phyloP scores from a whole-genome alignment of 176 grass and related monocot species.

The Typha latifolia region DNA sequence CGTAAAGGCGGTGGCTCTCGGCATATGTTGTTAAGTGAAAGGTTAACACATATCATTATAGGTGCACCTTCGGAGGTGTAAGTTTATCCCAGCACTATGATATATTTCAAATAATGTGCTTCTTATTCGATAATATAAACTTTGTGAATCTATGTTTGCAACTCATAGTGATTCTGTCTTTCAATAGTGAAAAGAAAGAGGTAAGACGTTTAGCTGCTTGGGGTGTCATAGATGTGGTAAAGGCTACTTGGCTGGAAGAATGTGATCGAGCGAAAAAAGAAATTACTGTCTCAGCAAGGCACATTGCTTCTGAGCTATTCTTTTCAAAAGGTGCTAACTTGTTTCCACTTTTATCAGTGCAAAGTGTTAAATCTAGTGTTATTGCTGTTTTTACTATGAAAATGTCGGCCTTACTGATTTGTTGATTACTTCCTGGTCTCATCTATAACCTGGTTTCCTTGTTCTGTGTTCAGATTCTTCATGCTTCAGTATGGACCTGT shows the following conservation, averaged over 20 bases:
- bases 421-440: background rate
- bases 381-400: background rate
- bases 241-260: slow-evolving; percentile 72
- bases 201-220: slow-evolving; percentile 66
- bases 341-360: background rate
- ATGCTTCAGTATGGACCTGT: slow-evolving; percentile 31
- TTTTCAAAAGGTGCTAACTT: slow-evolving; percentile 53
- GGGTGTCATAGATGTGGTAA: slow-evolving; percentile 75
- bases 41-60: slow-evolving; percentile 82
- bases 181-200: slow-evolving; percentile 74
- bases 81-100: slow-evolving; percentile 35
- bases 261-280: slow-evolving; percentile 63
- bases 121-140: slow-evolving; percentile 7
- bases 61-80: slow-evolving; percentile 82
- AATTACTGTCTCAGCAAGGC: slow-evolving; percentile 41
- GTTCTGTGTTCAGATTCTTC: slow-evolving; percentile 36
- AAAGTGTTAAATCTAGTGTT: slow-evolving; percentile 2
- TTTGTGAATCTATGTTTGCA: slow-evolving; percentile 18
- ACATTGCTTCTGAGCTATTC: slow-evolving; percentile 62
- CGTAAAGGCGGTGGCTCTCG: slow-evolving; percentile 74
- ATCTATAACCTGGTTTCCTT: slow-evolving; percentile 5
- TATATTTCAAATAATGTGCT: slow-evolving; percentile 4
- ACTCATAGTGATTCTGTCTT: slow-evolving; percentile 21
- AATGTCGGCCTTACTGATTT: background rate
- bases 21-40: slow-evolving; percentile 66